phyloP scores from a whole-genome alignment of 164 flowering plant genomes.

The Chimonanthus salicifolius region DNA sequence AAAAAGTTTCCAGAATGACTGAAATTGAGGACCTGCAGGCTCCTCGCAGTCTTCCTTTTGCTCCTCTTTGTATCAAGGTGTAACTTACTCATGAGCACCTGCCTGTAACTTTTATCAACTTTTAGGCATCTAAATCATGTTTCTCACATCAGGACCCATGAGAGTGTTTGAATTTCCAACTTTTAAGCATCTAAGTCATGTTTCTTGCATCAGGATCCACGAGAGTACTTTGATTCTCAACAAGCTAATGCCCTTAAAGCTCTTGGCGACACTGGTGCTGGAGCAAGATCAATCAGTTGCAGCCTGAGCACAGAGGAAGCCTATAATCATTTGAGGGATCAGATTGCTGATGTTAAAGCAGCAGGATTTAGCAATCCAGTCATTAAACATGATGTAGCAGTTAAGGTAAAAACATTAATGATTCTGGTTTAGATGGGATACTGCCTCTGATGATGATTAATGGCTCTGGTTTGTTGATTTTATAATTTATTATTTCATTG shows the following conservation, averaged over 20 bases:
- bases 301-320: conserved; percentile 57
- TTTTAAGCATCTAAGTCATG: neutral
- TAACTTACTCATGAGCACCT: conserved; percentile 13
- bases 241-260: conserved; percentile 81
- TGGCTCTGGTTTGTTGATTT: neutral
- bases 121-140: neutral
- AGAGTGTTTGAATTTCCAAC: conserved; percentile 95
- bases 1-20: conserved; percentile 49
- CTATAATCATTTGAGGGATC: conserved; percentile 52
- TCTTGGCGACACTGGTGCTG: conserved; percentile 42
- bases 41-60: conserved; percentile 61
- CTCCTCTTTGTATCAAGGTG: conserved; percentile 89
- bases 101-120: neutral
- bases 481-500: too few species aligned
- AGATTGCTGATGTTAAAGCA: conserved; percentile 44
- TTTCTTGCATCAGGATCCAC: conserved; percentile 64
- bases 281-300: conserved; percentile 34
- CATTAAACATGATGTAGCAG: conserved; percentile 60
- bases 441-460: neutral
- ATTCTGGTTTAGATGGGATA: neutral
- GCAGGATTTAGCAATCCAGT: conserved; percentile 64
- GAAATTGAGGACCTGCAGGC: conserved; percentile 93
- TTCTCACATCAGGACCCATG: conserved; percentile 72
- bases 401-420: conserved; percentile 43
- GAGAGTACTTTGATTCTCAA: conserved; percentile 96